A percentile compares a stretch with the other conserved stretches of the same genome.
These are phyloP conservation scores for Phytopythium ostracodes DNA, from an alignment of 352 stramenopile species.

Conservation along the genomic window DNA sequence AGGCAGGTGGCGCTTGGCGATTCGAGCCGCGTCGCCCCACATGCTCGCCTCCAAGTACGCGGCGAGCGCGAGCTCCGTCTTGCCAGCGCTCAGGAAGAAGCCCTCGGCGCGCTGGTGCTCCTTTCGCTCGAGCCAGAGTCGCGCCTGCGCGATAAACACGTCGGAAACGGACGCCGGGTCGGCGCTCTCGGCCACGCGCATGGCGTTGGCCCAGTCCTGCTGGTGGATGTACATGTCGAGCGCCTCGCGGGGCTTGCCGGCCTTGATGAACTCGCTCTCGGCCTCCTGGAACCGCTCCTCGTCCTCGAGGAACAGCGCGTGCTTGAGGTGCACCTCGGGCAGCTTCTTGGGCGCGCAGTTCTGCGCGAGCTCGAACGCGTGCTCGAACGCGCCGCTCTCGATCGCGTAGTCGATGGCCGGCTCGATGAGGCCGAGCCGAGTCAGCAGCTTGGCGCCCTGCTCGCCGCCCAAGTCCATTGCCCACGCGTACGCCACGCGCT, in stretches of 20 bases:
- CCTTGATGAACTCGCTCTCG: constrained; percentile 91
- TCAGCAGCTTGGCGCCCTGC: constrained; percentile 89
- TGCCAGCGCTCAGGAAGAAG: constrained; percentile 90
- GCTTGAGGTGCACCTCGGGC: constrained; percentile 91
- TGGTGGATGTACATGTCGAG: constrained; percentile 97
- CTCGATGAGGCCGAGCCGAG: constrained; percentile 89
- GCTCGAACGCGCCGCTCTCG: constrained; percentile 89
- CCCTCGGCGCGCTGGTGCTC: constrained; percentile 83
- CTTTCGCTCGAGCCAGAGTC: constrained; percentile 81
- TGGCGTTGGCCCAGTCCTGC: constrained; percentile 90
- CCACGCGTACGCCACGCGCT: constrained; percentile 93
- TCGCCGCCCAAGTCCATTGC: constrained; percentile 89
- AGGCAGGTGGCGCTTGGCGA: constrained; percentile 89
- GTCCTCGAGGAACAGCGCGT: constrained; percentile 92
- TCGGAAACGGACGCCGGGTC: constrained; percentile 87
- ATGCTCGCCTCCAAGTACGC: constrained; percentile 82
- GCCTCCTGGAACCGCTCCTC: constrained; percentile 92
- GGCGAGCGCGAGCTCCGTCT: constrained; percentile 88
- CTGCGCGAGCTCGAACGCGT: constrained; percentile 90
- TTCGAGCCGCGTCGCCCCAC: constrained; percentile 88
- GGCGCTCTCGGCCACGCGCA: constrained; percentile 89
- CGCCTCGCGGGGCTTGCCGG: constrained; percentile 89
- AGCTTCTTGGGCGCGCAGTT: constrained; percentile 86
- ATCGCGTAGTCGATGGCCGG: constrained; percentile 93
- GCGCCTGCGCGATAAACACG: constrained; percentile 90